Evolutionary conservation across 2,329 filamentous ascomycete genomes (phyloP).

Genomic region (Hypoxylon sp.): DNA sequence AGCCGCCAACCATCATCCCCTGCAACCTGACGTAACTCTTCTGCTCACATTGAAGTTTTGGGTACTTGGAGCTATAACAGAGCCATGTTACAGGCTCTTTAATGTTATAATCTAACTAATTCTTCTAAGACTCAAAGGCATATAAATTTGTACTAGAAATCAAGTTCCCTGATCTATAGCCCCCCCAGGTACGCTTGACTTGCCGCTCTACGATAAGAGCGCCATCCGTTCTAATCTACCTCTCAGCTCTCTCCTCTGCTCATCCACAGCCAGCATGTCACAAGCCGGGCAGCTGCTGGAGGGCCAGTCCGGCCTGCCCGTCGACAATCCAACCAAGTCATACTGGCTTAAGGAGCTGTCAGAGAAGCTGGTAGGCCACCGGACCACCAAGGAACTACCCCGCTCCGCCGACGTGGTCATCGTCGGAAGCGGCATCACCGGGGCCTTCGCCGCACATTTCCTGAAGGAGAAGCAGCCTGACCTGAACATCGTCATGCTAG

Average conservation of each 20-base stretch:
- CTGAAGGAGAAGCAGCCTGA: constrained; percentile 57
- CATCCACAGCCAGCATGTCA: constrained; percentile 20
- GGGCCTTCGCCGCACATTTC: constrained; percentile 73
- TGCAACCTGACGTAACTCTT: not conserved
- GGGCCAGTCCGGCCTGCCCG: constrained; percentile 64
- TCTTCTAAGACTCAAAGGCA: no score
- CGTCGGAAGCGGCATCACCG: constrained; percentile 79
- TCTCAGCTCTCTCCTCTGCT: not conserved
- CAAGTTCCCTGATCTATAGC: no score
- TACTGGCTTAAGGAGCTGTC: constrained; percentile 80
- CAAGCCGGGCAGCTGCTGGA: constrained; percentile 27
- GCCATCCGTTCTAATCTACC: not conserved
- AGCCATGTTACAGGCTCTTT: no score
- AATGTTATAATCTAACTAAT: no score
- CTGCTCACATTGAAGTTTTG: no score
- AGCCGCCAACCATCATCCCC: not conserved
- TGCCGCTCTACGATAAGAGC: not conserved
- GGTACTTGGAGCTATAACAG: no score
- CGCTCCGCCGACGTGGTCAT: constrained; percentile 71
- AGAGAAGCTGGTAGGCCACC: constrained; percentile 68
- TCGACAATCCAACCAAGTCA: constrained; percentile 65
- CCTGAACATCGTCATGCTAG: constrained; percentile 72
- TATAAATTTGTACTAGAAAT: no score
- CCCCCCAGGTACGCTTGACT: no score
- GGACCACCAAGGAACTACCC: constrained; percentile 71